These are phyloP conservation scores for Marvania coccoides DNA, from an alignment of 139 green algal genomes.

Conservation along the genomic window DNA sequence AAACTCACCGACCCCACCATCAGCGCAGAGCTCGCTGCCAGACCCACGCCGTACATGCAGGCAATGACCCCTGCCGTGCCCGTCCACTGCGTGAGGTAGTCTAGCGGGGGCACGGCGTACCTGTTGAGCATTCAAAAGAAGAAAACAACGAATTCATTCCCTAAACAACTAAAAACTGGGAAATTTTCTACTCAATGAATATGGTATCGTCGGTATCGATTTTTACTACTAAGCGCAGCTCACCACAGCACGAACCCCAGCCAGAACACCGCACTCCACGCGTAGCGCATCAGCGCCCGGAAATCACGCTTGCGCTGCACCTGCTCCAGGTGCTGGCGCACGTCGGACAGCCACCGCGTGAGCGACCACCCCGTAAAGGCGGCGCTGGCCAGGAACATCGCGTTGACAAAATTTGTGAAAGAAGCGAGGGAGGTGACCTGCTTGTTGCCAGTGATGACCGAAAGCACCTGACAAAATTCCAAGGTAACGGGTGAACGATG, in stretches of 20 bases:
- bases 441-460: constrained; percentile 21
- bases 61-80: constrained; percentile 11
- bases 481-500: too few species aligned
- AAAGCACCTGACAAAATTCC: too few species aligned
- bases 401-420: constrained; percentile 21
- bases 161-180: too few species aligned
- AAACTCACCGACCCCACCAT: constrained; percentile 11
- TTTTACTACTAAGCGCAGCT: too few species aligned
- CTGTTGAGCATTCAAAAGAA: too few species aligned
- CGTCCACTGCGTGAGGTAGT: constrained; percentile 1
- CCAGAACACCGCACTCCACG: constrained; percentile 28
- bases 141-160: too few species aligned
- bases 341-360: constrained; percentile 1
- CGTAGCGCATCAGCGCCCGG: constrained; percentile 11
- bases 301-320: constrained; percentile 1
- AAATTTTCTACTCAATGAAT: too few species aligned
- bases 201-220: too few species aligned
- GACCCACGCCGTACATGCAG: constrained; percentile 15
- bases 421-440: not conserved
- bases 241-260: constrained; percentile 24
- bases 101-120: constrained; percentile 13
- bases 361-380: constrained; percentile 12
- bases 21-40: constrained; percentile 4
- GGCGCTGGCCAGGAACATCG: constrained; percentile 14
- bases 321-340: constrained; percentile 4